Conservation (phyloP, 2,329 filamentous ascomycete genomes). For the Torrubiellomyces zombiae region DNA sequence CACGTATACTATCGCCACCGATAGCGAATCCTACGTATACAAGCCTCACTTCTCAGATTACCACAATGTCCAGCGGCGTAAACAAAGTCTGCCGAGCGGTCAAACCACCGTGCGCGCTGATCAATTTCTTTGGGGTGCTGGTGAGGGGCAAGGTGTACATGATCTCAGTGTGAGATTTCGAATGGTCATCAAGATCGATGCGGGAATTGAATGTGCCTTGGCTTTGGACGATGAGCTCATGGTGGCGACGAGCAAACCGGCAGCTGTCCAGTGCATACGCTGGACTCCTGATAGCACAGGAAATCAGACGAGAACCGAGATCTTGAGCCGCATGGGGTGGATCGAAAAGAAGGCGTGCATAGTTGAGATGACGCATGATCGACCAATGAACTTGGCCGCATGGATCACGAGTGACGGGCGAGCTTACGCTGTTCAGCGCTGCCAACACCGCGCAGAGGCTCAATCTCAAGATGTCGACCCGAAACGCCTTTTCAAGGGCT, state of each 20-base stretch:
- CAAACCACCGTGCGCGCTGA: constrained; percentile 38
- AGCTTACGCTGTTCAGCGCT: constrained; percentile 79
- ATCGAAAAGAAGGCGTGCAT: constrained; percentile 62
- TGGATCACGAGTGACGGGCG: constrained; percentile 84
- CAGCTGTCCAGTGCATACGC: constrained; percentile 89
- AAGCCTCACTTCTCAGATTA: constrained; percentile 61
- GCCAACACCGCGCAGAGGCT: constrained; percentile 22
- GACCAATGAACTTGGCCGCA: constrained; percentile 87
- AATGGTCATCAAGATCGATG: constrained; percentile 97
- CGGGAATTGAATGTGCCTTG: constrained; percentile 74
- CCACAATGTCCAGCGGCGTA: constrained; percentile 43
- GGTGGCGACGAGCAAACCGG: constrained; percentile 78
- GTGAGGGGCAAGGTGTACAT: constrained; percentile 65
- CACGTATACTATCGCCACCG: constrained; percentile 81
- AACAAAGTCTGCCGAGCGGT: constrained; percentile 44
- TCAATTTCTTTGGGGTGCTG: constrained; percentile 54
- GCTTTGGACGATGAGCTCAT: constrained; percentile 86
- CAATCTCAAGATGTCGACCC: constrained; percentile 27
- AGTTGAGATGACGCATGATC: constrained; percentile 77
- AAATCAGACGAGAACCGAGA: constrained; percentile 77
- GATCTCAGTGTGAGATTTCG: constrained; percentile 86
- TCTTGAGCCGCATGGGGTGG: constrained; percentile 77
- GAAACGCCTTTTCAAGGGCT: constrained; percentile 67
- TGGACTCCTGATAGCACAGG: constrained; percentile 77
- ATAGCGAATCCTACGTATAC: constrained; percentile 69